Evolutionary conservation across 441 rosid species (phyloP).

Genomic region (Croton setiger): DNA sequence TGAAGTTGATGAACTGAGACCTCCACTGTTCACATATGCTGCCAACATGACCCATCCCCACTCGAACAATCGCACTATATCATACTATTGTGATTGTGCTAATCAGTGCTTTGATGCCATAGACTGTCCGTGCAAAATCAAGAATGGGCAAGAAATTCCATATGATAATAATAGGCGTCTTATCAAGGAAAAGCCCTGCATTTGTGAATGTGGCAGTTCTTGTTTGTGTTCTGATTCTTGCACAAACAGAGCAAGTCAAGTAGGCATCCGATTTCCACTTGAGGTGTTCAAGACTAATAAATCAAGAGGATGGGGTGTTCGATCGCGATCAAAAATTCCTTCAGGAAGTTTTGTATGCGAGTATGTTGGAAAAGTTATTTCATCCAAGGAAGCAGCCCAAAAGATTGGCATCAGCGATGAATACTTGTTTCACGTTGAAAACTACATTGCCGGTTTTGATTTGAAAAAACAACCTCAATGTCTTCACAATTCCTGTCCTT

Average conservation of each 20-base stretch:
- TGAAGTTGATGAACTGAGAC: constrained; percentile 51
- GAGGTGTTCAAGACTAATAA: constrained; percentile 59
- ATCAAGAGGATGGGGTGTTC: constrained; percentile 77
- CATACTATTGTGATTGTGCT: constrained; percentile 48
- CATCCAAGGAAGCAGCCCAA: constrained; percentile 53
- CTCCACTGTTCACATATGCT: constrained; percentile 46
- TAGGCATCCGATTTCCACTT: constrained; percentile 53
- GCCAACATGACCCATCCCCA: constrained; percentile 36
- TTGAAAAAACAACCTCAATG: neutral
- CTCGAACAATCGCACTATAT: constrained; percentile 31
- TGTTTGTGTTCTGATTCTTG: constrained; percentile 69
- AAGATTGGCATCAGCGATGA: constrained; percentile 40
- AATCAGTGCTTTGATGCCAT: constrained; percentile 41
- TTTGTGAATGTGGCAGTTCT: constrained; percentile 68
- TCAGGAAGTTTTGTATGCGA: constrained; percentile 76
- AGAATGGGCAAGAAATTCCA: constrained; percentile 56
- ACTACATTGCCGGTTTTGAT: constrained; percentile 29
- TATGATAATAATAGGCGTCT: constrained; percentile 51
- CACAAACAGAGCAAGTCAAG: constrained; percentile 62
- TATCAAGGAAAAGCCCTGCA: constrained; percentile 36
- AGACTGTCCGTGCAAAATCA: constrained; percentile 50
- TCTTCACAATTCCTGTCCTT: neutral
- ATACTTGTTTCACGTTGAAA: constrained; percentile 59
- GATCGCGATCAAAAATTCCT: constrained; percentile 54
- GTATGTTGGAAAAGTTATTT: constrained; percentile 61